Conservation (phyloP, 78 protist species). For the Dictyostelium purpureum region DNA sequence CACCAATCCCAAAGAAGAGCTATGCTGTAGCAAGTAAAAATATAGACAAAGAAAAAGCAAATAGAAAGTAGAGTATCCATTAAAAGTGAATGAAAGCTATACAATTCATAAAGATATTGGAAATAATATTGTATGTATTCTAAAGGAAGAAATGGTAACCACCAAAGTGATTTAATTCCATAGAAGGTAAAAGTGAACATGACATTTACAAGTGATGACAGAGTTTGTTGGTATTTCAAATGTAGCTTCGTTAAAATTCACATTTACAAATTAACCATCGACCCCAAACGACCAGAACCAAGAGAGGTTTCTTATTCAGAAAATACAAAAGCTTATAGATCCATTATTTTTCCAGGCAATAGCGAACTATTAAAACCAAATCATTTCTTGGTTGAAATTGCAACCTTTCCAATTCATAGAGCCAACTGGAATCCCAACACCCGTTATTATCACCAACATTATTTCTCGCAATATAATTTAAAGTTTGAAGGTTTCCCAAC, state of each 20-base stretch:
- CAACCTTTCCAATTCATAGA: neutral
- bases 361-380: neutral
- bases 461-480: too few species aligned
- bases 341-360: neutral
- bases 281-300: neutral
- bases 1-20: neutral
- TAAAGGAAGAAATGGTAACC: neutral
- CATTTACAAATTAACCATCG: neutral
- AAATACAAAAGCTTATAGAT: neutral
- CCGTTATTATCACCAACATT: too few species aligned
- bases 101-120: neutral
- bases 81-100: neutral
- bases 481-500: too few species aligned
- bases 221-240: neutral
- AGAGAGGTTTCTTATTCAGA: neutral
- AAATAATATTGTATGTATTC: constrained; percentile 17
- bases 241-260: neutral
- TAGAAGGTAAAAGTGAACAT: neutral
- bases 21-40: neutral
- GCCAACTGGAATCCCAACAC: neutral
- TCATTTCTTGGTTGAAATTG: neutral
- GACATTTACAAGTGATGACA: neutral
- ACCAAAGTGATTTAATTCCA: constrained; percentile 7
- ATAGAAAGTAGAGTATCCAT: neutral
- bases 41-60: neutral